Conservation (phyloP, 345 rosid genomes). For the Euphorbia lathyris region DNA sequence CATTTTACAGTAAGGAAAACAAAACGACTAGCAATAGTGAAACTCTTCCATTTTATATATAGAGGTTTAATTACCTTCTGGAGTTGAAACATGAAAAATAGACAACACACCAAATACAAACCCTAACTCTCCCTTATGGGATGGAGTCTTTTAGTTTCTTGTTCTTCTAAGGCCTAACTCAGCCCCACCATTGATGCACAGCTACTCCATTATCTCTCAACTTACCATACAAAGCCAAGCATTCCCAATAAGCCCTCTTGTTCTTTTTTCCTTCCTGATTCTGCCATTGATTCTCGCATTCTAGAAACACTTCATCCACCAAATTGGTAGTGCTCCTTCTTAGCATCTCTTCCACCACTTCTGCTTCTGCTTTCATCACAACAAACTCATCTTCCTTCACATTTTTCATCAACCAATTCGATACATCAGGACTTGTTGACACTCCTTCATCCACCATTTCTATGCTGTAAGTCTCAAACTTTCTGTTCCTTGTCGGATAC, state of each 20-base stretch:
- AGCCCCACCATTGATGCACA: slow-evolving; percentile 51
- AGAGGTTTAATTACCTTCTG: not conserved
- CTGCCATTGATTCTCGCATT: slow-evolving; percentile 38
- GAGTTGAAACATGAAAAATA: not conserved
- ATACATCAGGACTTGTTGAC: slow-evolving; percentile 9
- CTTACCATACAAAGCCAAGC: slow-evolving; percentile 44
- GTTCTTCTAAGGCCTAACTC: slow-evolving; percentile 1
- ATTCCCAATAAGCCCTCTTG: slow-evolving; percentile 51
- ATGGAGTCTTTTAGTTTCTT: not conserved
- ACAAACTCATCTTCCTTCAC: slow-evolving; percentile 41
- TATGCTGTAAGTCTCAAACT: slow-evolving; percentile 28
- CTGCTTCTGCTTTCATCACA: slow-evolving; percentile 49
- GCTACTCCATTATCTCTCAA: slow-evolving; percentile 43
- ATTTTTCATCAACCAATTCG: slow-evolving; percentile 36
- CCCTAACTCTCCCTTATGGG: not conserved
- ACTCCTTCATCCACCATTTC: slow-evolving; percentile 16
- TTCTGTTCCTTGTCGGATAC: slow-evolving; percentile 34
- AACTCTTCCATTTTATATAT: too few relatives aligned
- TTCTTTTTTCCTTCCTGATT: slow-evolving; percentile 21
- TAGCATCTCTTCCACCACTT: slow-evolving; percentile 37
- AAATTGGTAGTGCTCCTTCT: slow-evolving; percentile 17
- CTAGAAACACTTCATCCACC: slow-evolving; percentile 45
- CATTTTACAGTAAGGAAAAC: too few relatives aligned
- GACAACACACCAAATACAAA: not conserved
- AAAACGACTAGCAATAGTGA: too few relatives aligned